Evolutionary conservation across 1,284 basidiomycete species (phyloP).

Genomic region (Bondarzewia mesenterica): DNA sequence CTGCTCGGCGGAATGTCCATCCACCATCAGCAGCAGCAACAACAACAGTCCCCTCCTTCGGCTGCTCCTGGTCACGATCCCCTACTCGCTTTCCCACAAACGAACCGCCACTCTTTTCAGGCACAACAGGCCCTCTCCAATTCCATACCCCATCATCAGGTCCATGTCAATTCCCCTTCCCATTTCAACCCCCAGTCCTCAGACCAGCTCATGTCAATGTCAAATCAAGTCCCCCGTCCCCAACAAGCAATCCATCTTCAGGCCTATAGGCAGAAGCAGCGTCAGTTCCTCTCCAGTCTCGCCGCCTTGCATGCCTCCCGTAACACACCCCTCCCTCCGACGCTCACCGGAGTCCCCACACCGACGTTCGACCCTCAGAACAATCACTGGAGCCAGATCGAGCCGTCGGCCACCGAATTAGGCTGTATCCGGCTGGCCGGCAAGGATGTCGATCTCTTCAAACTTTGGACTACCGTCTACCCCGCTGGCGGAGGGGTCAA

Average conservation of each 20-base stretch:
- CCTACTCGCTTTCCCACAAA: conserved; percentile 12
- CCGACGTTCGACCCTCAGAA: conserved; percentile 49
- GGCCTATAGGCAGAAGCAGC: conserved; percentile 39
- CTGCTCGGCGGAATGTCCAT: conserved; percentile 53
- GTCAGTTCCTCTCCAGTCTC: conserved; percentile 49
- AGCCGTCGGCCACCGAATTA: conserved; percentile 42
- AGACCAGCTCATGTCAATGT: conserved; percentile 9
- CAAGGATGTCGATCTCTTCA: conserved; percentile 73
- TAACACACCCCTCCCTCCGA: conserved; percentile 54
- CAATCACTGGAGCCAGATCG: conserved; percentile 57
- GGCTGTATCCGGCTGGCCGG: conserved; percentile 64
- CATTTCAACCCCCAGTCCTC: conserved; percentile 7
- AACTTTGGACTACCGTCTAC: conserved; percentile 52
- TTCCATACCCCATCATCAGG: conserved; percentile 8
- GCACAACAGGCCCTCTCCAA: conserved; percentile 2
- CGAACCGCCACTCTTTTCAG: conserved; percentile 20
- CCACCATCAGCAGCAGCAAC: conserved; percentile 31
- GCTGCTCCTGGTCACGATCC: conserved; percentile 17
- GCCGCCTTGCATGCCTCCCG: conserved; percentile 47
- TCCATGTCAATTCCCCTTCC: conserved; percentile 9
- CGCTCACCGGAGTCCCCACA: conserved; percentile 49
- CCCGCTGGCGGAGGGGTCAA: conserved; percentile 48
- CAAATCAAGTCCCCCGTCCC: conserved; percentile 19
- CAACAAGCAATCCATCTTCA: conserved; percentile 13
- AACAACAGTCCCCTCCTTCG: conserved; percentile 16